These are phyloP conservation scores for Hanseniaspora jakobsenii DNA, from an alignment of 805 yeast genomes.

Conservation along the genomic window DNA sequence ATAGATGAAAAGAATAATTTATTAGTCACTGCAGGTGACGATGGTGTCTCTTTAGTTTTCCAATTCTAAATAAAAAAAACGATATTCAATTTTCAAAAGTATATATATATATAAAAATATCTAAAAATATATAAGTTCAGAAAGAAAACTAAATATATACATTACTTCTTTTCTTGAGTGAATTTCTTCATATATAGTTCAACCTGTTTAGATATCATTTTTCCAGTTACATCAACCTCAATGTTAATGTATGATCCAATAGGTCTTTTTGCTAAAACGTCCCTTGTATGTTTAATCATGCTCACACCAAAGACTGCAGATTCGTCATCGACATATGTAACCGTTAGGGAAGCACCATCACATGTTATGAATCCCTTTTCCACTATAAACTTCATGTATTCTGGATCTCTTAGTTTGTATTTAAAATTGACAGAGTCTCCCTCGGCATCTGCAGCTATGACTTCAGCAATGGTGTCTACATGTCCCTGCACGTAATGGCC, in stretches of 20 bases:
- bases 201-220: conserved; percentile 79
- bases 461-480: conserved; percentile 75
- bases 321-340: conserved; percentile 59
- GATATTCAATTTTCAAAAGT: not conserved
- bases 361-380: conserved; percentile 89
- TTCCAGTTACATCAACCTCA: conserved; percentile 92
- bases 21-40: conserved; percentile 89
- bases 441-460: conserved; percentile 44
- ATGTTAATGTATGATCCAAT: conserved; percentile 64
- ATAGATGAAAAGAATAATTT: conserved; percentile 39
- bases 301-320: conserved; percentile 58
- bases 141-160: no score
- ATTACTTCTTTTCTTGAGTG: no score
- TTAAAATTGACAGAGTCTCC: conserved; percentile 68
- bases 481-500: conserved; percentile 98
- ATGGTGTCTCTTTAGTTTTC: conserved; percentile 78
- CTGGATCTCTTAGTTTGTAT: conserved; percentile 54
- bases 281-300: conserved; percentile 87
- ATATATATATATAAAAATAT: conserved; percentile 2
- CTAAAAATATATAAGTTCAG: conserved; percentile 22
- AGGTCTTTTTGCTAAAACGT: conserved; percentile 50
- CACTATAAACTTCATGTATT: conserved; percentile 59
- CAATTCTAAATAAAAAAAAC: conserved; percentile 24
- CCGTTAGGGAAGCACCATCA: conserved; percentile 88
- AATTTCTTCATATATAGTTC: conserved; percentile 44